Evolutionary conservation across 2,329 filamentous ascomycete genomes (phyloP).

Genomic region (Scortechinia acanthostroma): DNA sequence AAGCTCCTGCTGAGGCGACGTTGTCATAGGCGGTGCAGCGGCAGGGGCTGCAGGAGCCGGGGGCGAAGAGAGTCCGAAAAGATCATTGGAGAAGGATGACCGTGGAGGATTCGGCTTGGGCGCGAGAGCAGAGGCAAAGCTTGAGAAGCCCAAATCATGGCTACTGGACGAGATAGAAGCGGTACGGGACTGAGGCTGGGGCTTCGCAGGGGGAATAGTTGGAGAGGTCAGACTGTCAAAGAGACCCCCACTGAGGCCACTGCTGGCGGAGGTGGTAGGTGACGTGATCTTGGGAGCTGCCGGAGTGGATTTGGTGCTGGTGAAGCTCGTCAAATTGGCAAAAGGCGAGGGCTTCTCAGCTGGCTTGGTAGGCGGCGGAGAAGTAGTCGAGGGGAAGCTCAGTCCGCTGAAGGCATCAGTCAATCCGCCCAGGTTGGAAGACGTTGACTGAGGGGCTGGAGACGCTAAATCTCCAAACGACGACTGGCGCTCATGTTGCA

Average conservation of each 20-base stretch:
- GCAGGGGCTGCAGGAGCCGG: conserved; percentile 34
- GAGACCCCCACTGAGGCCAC: background rate
- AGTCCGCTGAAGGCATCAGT: conserved; percentile 75
- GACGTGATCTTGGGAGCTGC: background rate
- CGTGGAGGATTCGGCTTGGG: conserved; percentile 17
- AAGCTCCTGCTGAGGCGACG: conserved; percentile 29
- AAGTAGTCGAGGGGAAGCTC: conserved; percentile 18
- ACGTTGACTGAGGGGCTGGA: background rate
- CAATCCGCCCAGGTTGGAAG: conserved; percentile 44
- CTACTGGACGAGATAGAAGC: conserved; percentile 37
- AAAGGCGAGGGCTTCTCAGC: background rate
- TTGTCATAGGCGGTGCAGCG: conserved; percentile 20
- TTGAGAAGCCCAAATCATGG: conserved; percentile 60
- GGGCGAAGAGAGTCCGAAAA: conserved; percentile 69
- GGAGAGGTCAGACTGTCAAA: conserved; percentile 26
- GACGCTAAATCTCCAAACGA: conserved; percentile 58
- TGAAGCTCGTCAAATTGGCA: background rate
- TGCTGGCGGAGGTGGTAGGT: background rate
- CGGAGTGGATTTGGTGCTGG: background rate
- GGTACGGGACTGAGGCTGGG: background rate
- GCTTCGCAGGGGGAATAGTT: background rate
- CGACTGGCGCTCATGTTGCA: conserved; percentile 36
- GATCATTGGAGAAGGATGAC: conserved; percentile 63
- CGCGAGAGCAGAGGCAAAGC: conserved; percentile 36
- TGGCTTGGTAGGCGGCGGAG: background rate